Conservation (phyloP, 1,284 basidiomycete genomes). For the Kalmanozyma brasiliensis region DNA sequence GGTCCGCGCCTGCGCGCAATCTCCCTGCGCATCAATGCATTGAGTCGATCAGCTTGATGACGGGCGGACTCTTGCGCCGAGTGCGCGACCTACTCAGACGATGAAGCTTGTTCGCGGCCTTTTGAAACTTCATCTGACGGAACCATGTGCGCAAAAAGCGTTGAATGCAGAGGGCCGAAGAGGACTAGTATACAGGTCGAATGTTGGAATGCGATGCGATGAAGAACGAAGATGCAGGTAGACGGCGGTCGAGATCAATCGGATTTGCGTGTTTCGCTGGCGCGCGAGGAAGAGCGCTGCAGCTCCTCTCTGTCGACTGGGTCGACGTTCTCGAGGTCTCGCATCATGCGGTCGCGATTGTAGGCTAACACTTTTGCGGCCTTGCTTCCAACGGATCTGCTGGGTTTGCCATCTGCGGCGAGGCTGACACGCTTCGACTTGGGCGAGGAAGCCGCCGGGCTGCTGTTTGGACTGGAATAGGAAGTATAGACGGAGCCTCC, state of each 20-base stretch:
- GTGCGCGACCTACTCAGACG: too few relatives aligned
- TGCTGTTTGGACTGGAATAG: conserved; percentile 30
- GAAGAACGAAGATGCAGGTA: background rate
- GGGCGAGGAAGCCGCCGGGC: conserved; percentile 14
- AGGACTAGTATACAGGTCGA: conserved; percentile 13
- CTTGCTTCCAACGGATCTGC: conserved; percentile 29
- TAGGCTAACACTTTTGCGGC: conserved; percentile 30
- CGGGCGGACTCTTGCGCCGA: too few relatives aligned
- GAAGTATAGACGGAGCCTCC: conserved; percentile 35
- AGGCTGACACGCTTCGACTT: conserved; percentile 17
- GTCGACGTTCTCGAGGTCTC: conserved; percentile 37
- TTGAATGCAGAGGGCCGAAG: background rate
- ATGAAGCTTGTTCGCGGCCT: too few relatives aligned
- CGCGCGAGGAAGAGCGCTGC: conserved; percentile 30
- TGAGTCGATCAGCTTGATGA: too few relatives aligned
- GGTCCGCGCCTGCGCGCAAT: too few relatives aligned
- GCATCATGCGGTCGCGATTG: conserved; percentile 36
- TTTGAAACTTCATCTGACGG: too few relatives aligned
- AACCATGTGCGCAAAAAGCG: too few relatives aligned
- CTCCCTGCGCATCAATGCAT: too few relatives aligned
- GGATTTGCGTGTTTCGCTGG: conserved; percentile 45
- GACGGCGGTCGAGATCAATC: conserved; percentile 15
- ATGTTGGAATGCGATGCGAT: conserved; percentile 13
- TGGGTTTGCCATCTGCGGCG: conserved; percentile 11
- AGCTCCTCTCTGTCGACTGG: conserved; percentile 37